These are phyloP conservation scores for Eleusine indica DNA, from an alignment of 176 grass and related monocot genomes.

Conservation along the genomic window DNA sequence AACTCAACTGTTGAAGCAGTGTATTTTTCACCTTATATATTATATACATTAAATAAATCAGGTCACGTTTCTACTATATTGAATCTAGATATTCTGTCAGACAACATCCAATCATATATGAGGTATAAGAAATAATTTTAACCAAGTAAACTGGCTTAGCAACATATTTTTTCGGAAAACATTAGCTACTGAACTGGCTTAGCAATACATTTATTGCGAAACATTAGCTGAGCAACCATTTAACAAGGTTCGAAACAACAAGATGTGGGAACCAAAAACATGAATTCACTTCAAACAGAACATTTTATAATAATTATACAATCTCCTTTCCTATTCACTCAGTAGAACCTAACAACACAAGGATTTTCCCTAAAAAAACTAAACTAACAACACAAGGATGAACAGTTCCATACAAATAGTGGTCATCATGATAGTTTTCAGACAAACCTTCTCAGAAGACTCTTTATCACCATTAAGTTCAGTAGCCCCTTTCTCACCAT, in stretches of 20 bases:
- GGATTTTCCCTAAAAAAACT: neutral
- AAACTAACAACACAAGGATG: neutral
- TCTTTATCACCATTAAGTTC: neutral
- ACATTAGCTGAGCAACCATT: neutral
- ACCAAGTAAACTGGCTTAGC: too few relatives aligned
- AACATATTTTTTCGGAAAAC: too few relatives aligned
- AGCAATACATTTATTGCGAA: neutral
- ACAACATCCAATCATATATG: neutral
- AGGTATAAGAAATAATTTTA: too few relatives aligned
- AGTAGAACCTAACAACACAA: neutral
- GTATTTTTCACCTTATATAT: neutral
- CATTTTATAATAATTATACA: neutral
- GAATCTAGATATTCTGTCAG: neutral
- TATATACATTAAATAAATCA: neutral
- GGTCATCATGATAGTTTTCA: neutral
- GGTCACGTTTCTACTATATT: neutral
- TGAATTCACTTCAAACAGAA: neutral
- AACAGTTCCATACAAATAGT: neutral
- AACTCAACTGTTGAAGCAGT: neutral
- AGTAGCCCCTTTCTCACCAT: neutral
- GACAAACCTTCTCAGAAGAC: slow-evolving; percentile 10
- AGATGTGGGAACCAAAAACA: neutral
- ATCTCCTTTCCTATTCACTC: neutral
- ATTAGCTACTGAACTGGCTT: neutral
- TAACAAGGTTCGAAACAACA: neutral